Base-by-base conservation (phyloP, 2,329 filamentous ascomycete species). In the Sporothrix brunneoviolacea region DNA sequence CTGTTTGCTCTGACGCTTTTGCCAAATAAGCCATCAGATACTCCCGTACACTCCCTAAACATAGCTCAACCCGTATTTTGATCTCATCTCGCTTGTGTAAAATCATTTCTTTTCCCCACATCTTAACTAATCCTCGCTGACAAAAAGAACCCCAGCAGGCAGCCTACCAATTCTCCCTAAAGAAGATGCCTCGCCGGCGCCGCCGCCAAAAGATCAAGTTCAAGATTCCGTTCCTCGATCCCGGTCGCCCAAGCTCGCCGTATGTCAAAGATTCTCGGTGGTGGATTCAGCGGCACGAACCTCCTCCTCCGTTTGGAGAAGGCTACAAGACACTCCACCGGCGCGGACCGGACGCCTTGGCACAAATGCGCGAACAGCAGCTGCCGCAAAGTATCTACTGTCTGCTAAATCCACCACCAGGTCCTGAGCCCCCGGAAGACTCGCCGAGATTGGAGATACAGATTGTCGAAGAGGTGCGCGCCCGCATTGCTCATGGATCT, bases 371-470 rank as follows among this genome's bases (percentile, higher is more conserved):
- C 2, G 18, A 27, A 8, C 51, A 57, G 9, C 48, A 58, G 30
- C 48, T 57, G 2, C 53, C 51, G 0, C 53, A 55, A 19, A 58
- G 56, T 28, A 48, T 53, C 3, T 57, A 55, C 43, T 57, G 54
- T 35, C 5, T 58, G 18, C 16, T 41, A 15, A 57, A 57, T 21
- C 55, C 44, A 10, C 50, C 51, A 1, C 41, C 41, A 0, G 56
- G 55, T 0, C 53, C 52, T 0, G 56, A 54, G n/a, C 51, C 53
- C 2, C 18, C 33, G 1, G 19, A 10, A 1, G 19, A 46, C 9
- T 41, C 49, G 0, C 37, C n/a, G 4, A 19, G 19, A 1, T 1
- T 57, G 0, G 41, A 50, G 1, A 50, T 58, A 4, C 35, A 52
- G 10, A 27, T 58, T 2, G 15, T 39, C 1, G 55, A 55, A 16